Evolutionary conservation across 495 filamentous ascomycete genomes (phyloP).

Genomic region (Xylaria sp.): DNA sequence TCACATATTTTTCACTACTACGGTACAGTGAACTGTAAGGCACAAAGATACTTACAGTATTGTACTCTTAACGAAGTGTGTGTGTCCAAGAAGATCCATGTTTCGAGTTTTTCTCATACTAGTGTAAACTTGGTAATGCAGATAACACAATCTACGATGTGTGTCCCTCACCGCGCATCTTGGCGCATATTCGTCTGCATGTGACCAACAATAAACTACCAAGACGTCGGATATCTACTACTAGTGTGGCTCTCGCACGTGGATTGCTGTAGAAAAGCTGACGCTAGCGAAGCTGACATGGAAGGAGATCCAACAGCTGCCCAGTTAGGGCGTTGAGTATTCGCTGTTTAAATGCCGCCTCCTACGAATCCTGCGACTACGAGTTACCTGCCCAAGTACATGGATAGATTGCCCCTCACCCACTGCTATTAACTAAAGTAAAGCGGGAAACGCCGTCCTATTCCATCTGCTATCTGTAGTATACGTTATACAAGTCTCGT

Average conservation of each 20-base stretch:
- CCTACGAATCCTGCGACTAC: background rate
- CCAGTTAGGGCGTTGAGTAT: background rate
- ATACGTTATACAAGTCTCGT: background rate
- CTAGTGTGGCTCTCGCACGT: background rate
- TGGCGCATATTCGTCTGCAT: conserved; percentile 23
- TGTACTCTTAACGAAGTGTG: too few relatives aligned
- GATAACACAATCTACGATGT: conserved; percentile 6
- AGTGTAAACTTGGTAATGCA: background rate
- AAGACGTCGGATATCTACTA: background rate
- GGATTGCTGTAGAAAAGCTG: background rate
- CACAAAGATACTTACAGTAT: too few relatives aligned
- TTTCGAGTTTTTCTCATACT: background rate
- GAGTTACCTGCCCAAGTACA: background rate
- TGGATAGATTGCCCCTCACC: background rate
- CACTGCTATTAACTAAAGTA: background rate
- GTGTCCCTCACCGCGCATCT: conserved; percentile 8
- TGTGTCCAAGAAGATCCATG: background rate
- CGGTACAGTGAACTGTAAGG: too few relatives aligned
- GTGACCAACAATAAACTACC: background rate
- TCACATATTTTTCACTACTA: too few relatives aligned
- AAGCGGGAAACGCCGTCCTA: conserved; percentile 7
- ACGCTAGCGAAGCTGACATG: conserved; percentile 14
- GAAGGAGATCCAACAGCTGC: background rate
- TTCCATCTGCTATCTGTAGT: background rate
- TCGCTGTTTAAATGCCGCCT: background rate